Conservation (phyloP, 1,284 basidiomycete genomes). For the Cystobasidiaceae sp. region DNA sequence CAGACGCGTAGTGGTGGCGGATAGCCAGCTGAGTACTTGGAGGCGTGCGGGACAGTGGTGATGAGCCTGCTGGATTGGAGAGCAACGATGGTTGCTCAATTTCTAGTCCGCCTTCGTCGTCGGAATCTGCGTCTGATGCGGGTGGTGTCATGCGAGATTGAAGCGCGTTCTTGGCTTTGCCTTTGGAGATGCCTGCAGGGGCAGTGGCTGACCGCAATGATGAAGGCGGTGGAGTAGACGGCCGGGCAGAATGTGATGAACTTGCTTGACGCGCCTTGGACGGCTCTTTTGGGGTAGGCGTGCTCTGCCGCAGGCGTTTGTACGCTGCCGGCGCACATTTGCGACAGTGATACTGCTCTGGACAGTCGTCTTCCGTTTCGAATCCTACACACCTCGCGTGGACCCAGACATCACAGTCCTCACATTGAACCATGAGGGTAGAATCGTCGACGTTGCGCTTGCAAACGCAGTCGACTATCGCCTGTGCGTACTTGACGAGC, state of each 20-base stretch:
- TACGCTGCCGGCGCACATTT: slow-evolving; percentile 7
- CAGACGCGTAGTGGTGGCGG: background rate
- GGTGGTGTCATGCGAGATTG: too few species aligned
- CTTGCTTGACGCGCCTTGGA: too few species aligned
- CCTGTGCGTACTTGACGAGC: background rate
- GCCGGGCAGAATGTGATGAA: too few species aligned
- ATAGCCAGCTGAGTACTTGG: too few species aligned
- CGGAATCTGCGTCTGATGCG: too few species aligned
- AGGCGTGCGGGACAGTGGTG: slow-evolving; percentile 1
- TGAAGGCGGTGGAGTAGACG: background rate
- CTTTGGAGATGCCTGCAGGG: background rate
- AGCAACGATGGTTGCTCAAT: slow-evolving; percentile 12
- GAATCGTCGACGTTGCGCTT: slow-evolving; percentile 4
- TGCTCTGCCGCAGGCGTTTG: too few species aligned
- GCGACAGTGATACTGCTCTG: slow-evolving; percentile 54
- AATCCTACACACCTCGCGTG: slow-evolving; percentile 94
- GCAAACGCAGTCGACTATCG: slow-evolving; percentile 18
- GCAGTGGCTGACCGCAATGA: background rate
- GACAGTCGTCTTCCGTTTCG: slow-evolving; percentile 71
- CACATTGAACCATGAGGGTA: slow-evolving; percentile 87
- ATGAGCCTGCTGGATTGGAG: background rate
- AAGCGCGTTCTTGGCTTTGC: slow-evolving; percentile 14
- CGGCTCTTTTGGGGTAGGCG: too few species aligned
- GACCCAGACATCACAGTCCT: slow-evolving; percentile 94
- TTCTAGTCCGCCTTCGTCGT: slow-evolving; percentile 15